phyloP scores from a whole-genome alignment of 148 eudicot species.

The Chenopodium quinoa region DNA sequence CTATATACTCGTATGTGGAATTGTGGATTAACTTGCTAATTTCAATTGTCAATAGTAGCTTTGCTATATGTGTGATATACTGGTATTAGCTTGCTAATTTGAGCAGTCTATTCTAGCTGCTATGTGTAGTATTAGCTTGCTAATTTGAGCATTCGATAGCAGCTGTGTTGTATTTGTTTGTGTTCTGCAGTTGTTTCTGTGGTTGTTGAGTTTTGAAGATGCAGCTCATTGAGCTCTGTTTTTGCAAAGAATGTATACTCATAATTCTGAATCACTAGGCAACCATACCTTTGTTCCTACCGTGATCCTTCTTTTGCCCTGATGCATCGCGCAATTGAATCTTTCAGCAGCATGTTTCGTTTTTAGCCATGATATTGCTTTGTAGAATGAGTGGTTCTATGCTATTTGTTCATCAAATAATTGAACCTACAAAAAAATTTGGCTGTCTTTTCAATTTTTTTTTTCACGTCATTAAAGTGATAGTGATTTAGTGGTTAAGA shows the following conservation, averaged over 20 bases:
- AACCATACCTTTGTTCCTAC: background rate
- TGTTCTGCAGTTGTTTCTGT: background rate
- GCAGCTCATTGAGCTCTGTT: background rate
- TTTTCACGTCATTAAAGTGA: background rate
- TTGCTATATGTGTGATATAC: background rate
- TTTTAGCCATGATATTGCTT: background rate
- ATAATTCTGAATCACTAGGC: background rate
- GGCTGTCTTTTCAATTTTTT: too few relatives aligned
- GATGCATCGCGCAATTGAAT: background rate
- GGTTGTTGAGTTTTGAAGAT: background rate
- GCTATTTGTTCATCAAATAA: background rate
- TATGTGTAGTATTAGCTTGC: background rate
- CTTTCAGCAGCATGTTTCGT: background rate
- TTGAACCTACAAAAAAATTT: background rate
- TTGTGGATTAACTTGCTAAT: background rate
- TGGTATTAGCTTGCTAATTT: too few relatives aligned
- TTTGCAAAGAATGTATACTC: background rate
- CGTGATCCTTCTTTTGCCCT: background rate
- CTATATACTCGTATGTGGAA: too few relatives aligned
- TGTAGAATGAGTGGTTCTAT: background rate
- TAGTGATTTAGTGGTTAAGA: conserved; percentile 11
- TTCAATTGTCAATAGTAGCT: background rate
- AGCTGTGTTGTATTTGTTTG: background rate
- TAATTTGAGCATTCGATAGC: too few relatives aligned
- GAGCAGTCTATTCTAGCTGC: background rate